A percentile compares a stretch with the other conserved stretches of the same genome.
Evolutionary conservation across 1,284 basidiomycete genomes (phyloP).

Genomic region (Moniliella sp.): DNA sequence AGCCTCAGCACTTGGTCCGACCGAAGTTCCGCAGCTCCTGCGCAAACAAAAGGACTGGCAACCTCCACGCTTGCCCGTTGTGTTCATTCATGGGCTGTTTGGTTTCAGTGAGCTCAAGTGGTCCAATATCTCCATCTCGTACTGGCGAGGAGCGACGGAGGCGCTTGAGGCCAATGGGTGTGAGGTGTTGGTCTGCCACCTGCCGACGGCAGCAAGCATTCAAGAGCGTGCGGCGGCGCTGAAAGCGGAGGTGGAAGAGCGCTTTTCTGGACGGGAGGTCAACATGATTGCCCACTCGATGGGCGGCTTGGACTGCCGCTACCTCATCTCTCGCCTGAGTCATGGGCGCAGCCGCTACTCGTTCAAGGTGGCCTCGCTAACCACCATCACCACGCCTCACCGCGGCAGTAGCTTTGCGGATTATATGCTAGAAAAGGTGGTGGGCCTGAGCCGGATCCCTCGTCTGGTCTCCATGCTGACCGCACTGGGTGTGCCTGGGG

Average conservation of each 20-base stretch:
- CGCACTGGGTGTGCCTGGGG: constrained; percentile 57
- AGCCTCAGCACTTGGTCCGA: too few species aligned
- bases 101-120: constrained; percentile 38
- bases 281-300: constrained; percentile 86
- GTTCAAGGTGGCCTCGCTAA: constrained; percentile 53
- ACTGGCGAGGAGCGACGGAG: constrained; percentile 85
- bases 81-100: constrained; percentile 6
- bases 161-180: constrained; percentile 63
- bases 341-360: too few species aligned
- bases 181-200: constrained; percentile 74
- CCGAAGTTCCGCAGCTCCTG: constrained; percentile 3
- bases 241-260: constrained; percentile 53
- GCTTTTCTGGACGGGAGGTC: constrained; percentile 51
- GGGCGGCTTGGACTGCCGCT: constrained; percentile 82
- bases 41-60: constrained; percentile 3
- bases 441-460: constrained; percentile 5
- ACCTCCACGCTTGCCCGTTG: constrained; percentile 4
- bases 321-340: constrained; percentile 42
- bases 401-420: constrained; percentile 80
- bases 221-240: constrained; percentile 61
- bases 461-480: constrained; percentile 46
- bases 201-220: constrained; percentile 46
- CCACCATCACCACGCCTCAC: constrained; percentile 78
- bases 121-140: constrained; percentile 59
- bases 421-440: constrained; percentile 53